Evolutionary conservation across 768 basidiomycete species (phyloP).

Genomic region (Rhizopogon salebrosus): DNA sequence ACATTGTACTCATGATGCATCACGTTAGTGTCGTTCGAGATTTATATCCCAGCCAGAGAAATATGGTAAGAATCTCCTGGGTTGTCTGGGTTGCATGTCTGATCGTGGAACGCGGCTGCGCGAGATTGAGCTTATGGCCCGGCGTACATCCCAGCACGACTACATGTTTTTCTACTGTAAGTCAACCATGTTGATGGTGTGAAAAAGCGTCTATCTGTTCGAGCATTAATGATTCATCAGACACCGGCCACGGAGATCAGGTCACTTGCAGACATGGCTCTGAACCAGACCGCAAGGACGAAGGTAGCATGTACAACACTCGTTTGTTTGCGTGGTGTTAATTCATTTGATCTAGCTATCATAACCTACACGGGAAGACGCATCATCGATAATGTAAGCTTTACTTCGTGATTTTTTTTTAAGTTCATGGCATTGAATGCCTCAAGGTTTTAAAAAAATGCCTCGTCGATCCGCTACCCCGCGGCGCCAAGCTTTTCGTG

Average conservation of each 20-base stretch:
- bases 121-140: slow-evolving; percentile 3
- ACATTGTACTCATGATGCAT: slow-evolving; percentile 8
- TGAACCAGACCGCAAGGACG: slow-evolving; percentile 49
- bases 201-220: not conserved
- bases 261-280: slow-evolving; percentile 34
- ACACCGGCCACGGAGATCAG: slow-evolving; percentile 49
- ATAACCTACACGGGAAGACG: slow-evolving; percentile 7
- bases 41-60: not conserved
- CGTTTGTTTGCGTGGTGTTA: not conserved
- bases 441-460: slow-evolving; percentile 17
- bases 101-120: not conserved
- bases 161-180: slow-evolving; percentile 7
- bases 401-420: slow-evolving; percentile 17
- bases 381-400: slow-evolving; percentile 21
- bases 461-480: slow-evolving; percentile 20
- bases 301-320: slow-evolving; percentile 30
- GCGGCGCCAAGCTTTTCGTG: slow-evolving; percentile 22
- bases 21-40: not conserved
- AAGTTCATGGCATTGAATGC: not conserved
- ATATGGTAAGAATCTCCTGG: slow-evolving; percentile 2
- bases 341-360: slow-evolving; percentile 6
- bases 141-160: not conserved
- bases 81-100: not conserved
- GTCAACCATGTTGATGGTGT: not conserved
- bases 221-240: slow-evolving; percentile 16